These are phyloP conservation scores for Fusarium drepaniforme DNA, from an alignment of 2,329 filamentous ascomycete species.

Conservation along the genomic window DNA sequence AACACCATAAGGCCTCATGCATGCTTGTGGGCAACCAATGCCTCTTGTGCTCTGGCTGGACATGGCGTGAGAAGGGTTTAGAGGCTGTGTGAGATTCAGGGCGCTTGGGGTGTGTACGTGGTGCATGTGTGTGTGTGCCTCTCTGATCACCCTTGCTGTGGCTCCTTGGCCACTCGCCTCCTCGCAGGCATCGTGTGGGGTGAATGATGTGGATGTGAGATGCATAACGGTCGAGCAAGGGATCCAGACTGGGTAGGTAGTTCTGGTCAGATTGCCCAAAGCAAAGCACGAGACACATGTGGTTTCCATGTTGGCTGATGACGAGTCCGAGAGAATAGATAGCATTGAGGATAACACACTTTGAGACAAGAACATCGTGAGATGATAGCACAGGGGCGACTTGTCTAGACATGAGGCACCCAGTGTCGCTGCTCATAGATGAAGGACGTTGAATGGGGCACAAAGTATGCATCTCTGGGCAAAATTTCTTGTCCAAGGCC, in stretches of 20 bases:
- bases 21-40: slow-evolving; percentile 26
- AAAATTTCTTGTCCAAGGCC: background rate
- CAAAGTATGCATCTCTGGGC: background rate
- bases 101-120: slow-evolving; percentile 29
- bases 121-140: background rate
- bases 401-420: slow-evolving; percentile 12
- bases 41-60: slow-evolving; percentile 9
- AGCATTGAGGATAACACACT: slow-evolving; percentile 12
- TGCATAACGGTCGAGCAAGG: slow-evolving; percentile 10
- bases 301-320: slow-evolving; percentile 12
- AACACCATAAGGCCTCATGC: slow-evolving; percentile 20
- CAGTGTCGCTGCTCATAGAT: slow-evolving; percentile 17
- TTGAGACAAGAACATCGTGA: slow-evolving; percentile 25
- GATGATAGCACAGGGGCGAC: slow-evolving; percentile 14
- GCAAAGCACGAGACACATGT: slow-evolving; percentile 1
- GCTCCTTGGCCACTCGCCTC: slow-evolving; percentile 21
- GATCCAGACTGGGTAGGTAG: background rate
- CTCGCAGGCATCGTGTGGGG: slow-evolving; percentile 15
- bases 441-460: background rate
- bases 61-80: slow-evolving; percentile 29
- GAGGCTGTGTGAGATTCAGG: slow-evolving; percentile 41
- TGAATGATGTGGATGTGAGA: slow-evolving; percentile 5
- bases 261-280: slow-evolving; percentile 5
- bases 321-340: slow-evolving; percentile 1
- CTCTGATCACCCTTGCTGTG: slow-evolving; percentile 21